phyloP scores from a whole-genome alignment of 2,329 filamentous ascomycete species.

The Lasiodiplodia citricola region DNA sequence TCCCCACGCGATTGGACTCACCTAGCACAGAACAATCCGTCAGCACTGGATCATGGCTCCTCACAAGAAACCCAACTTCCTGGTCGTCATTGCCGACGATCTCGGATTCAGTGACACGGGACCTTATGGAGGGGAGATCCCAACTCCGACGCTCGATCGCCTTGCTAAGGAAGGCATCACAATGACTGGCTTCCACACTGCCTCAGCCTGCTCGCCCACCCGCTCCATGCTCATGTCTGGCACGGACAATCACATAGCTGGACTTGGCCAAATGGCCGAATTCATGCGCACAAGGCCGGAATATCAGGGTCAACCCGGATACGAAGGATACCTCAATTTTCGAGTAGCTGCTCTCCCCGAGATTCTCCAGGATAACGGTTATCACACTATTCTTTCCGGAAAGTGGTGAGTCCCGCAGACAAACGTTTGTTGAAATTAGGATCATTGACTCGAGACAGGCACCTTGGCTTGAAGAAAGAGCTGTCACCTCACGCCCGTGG shows the following conservation, averaged over 20 bases:
- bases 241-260: constrained; percentile 27
- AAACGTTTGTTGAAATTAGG: too few species aligned
- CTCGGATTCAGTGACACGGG: constrained; percentile 28
- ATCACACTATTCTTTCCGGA: constrained; percentile 14
- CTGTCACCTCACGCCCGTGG: constrained; percentile 15
- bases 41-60: neutral
- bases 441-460: neutral
- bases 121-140: constrained; percentile 28
- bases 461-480: constrained; percentile 24
- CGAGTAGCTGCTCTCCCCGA: constrained; percentile 23
- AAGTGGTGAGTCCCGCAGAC: constrained; percentile 5
- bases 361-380: constrained; percentile 23
- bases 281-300: constrained; percentile 5
- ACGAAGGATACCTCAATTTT: constrained; percentile 26
- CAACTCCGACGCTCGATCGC: constrained; percentile 26
- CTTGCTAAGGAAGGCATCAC: constrained; percentile 23
- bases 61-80: constrained; percentile 32
- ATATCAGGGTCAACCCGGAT: constrained; percentile 18
- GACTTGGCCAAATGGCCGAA: constrained; percentile 25
- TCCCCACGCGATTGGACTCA: too few species aligned
- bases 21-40: neutral
- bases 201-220: constrained; percentile 29
- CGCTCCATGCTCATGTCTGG: constrained; percentile 27
- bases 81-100: constrained; percentile 37
- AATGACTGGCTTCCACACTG: constrained; percentile 27